phyloP scores from a whole-genome alignment of 352 stramenopile species.

The Globisporangium nagaii region DNA sequence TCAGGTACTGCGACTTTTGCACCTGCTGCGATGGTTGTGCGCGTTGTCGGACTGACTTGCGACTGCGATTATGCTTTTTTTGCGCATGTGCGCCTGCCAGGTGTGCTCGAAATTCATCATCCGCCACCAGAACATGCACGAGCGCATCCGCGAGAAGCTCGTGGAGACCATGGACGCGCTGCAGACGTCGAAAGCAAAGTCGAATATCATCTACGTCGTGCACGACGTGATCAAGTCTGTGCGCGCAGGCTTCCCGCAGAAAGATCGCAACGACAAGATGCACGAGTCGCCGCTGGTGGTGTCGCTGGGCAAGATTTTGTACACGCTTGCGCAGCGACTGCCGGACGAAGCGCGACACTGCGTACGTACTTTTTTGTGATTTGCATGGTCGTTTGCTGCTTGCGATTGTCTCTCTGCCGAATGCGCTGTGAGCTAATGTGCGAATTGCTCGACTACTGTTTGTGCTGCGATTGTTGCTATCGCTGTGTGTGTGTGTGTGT shows the following conservation, averaged over 20 bases:
- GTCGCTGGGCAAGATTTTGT: slow-evolving; percentile 67
- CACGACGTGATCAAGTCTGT: slow-evolving; percentile 81
- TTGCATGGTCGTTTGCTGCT: neutral
- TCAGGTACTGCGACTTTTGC: slow-evolving; percentile 31
- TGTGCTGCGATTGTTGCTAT: neutral
- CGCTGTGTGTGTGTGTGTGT: neutral
- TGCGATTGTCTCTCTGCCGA: neutral
- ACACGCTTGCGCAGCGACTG: slow-evolving; percentile 53
- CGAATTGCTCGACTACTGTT: neutral
- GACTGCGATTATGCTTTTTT: slow-evolving; percentile 1
- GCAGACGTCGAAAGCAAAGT: slow-evolving; percentile 57
- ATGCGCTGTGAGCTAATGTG: neutral
- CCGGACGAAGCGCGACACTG: slow-evolving; percentile 51
- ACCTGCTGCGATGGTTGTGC: neutral
- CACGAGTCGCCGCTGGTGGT: slow-evolving; percentile 54
- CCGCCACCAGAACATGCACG: slow-evolving; percentile 67
- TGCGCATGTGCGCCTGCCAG: slow-evolving; percentile 20
- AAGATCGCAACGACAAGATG: slow-evolving; percentile 77
- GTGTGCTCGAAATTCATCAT: slow-evolving; percentile 83
- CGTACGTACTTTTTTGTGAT: slow-evolving; percentile 33
- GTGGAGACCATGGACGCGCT: slow-evolving; percentile 57
- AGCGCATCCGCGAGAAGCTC: slow-evolving; percentile 65
- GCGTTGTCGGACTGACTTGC: neutral
- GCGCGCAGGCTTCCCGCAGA: slow-evolving; percentile 57
- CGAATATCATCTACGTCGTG: slow-evolving; percentile 78